Conservation (phyloP, 371 early-diverging fungal genomes). For the Apophysomyces ossiformis region DNA sequence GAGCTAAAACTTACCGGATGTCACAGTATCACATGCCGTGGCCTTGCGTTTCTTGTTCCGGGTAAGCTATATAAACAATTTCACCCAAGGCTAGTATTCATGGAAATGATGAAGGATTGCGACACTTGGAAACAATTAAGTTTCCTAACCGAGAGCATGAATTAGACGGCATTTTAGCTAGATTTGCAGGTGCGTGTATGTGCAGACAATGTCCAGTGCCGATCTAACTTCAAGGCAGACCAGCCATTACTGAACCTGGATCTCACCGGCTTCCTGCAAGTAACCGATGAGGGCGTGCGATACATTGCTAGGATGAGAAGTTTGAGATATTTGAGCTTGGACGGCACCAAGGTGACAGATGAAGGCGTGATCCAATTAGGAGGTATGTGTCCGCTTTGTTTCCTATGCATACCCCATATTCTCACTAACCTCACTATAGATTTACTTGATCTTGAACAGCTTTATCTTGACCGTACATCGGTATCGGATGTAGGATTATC, state of each 20-base stretch:
- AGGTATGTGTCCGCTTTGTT: constrained; percentile 24
- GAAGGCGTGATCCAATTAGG: constrained; percentile 28
- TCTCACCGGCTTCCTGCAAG: constrained; percentile 35
- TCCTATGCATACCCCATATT: neutral
- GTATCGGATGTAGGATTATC: constrained; percentile 38
- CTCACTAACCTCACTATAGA: constrained; percentile 17
- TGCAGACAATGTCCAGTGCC: neutral
- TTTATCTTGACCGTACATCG: constrained; percentile 43
- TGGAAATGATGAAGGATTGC: constrained; percentile 26
- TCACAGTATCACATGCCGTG: constrained; percentile 24
- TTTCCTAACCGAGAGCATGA: constrained; percentile 48
- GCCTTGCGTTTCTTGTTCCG: constrained; percentile 34
- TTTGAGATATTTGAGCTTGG: constrained; percentile 37
- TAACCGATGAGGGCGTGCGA: constrained; percentile 39
- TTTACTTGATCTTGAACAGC: constrained; percentile 35
- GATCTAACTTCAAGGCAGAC: constrained; percentile 21
- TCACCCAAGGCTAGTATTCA: neutral
- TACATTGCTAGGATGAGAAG: constrained; percentile 36
- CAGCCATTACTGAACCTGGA: constrained; percentile 38
- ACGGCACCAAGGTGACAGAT: constrained; percentile 49
- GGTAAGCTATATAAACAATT: constrained; percentile 18
- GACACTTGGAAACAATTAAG: constrained; percentile 27
- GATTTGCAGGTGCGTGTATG: constrained; percentile 32
- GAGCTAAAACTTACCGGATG: constrained; percentile 42
- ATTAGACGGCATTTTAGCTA: constrained; percentile 33